phyloP scores from a whole-genome alignment of 1,284 basidiomycete species.

The Ustilago curta region DNA sequence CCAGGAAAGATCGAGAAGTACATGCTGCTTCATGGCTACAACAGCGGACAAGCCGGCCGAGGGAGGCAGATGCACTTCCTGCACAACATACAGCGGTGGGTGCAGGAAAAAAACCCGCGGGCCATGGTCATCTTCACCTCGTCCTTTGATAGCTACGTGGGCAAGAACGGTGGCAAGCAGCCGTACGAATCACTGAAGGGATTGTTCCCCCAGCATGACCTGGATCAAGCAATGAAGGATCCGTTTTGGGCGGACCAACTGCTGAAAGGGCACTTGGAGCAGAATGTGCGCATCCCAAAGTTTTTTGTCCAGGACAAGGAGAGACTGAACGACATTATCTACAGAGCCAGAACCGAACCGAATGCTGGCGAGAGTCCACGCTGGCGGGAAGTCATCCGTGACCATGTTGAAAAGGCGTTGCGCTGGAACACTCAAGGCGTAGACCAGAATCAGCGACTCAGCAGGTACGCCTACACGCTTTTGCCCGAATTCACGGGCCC shows the following conservation, averaged over 20 bases:
- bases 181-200: background rate
- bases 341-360: constrained; percentile 1
- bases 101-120: constrained; percentile 1
- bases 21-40: constrained; percentile 49
- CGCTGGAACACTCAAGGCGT: background rate
- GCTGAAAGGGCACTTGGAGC: background rate
- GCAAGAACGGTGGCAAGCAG: constrained; percentile 36
- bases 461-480: constrained; percentile 13
- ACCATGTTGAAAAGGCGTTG: constrained; percentile 4
- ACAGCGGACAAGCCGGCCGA: constrained; percentile 22
- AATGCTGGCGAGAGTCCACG: background rate
- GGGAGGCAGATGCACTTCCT: constrained; percentile 14
- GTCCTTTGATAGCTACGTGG: constrained; percentile 23
- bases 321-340: constrained; percentile 15
- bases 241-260: constrained; percentile 34
- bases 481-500: constrained; percentile 26
- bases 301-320: background rate
- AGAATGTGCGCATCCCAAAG: background rate
- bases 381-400: background rate
- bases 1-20: constrained; percentile 11
- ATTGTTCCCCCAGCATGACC: constrained; percentile 21
- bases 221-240: constrained; percentile 31
- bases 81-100: constrained; percentile 8
- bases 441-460: background rate
- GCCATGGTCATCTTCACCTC: constrained; percentile 31